Percentiles rank a stretch among this genome's conserved stretches.
phyloP scores from a whole-genome alignment of 2,329 filamentous ascomycete genomes.

The Magnaporthiopsis poae region DNA sequence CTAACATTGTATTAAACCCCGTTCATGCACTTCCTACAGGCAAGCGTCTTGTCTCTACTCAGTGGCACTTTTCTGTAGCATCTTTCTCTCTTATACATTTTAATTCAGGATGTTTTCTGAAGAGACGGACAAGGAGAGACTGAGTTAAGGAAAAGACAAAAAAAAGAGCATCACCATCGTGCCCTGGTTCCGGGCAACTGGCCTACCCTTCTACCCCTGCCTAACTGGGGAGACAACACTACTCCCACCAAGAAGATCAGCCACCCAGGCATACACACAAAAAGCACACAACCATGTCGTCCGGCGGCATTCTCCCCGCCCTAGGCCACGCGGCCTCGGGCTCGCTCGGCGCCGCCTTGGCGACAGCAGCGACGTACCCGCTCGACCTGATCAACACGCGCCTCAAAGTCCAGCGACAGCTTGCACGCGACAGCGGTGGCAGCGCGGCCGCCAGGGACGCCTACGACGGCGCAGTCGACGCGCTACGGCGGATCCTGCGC shows the following conservation, averaged over 20 bases:
- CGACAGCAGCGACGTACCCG: slow-evolving; percentile 71
- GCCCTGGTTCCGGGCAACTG: neutral
- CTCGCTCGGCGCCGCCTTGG: slow-evolving; percentile 65
- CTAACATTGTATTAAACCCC: neutral
- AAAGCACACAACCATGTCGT: neutral
- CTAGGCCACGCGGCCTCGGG: slow-evolving; percentile 75
- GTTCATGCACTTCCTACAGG: neutral
- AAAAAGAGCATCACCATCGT: neutral
- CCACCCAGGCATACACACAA: neutral
- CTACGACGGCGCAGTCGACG: slow-evolving; percentile 59
- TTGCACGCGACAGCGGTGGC: slow-evolving; percentile 28
- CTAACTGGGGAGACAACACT: neutral
- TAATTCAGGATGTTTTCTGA: neutral
- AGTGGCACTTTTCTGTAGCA: neutral
- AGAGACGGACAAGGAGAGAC: neutral
- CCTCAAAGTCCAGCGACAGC: slow-evolving; percentile 64
- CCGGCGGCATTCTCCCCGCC: slow-evolving; percentile 48
- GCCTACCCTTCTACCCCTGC: neutral
- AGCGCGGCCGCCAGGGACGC: slow-evolving; percentile 5
- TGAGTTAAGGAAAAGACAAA: neutral
- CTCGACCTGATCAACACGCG: slow-evolving; percentile 73
- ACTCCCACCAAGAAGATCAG: neutral
- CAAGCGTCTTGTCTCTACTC: neutral
- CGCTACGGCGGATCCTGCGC: slow-evolving; percentile 58
- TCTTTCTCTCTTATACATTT: neutral